Percentiles rank a stretch among this genome's conserved stretches.
phyloP scores from a whole-genome alignment of 2,329 filamentous ascomycete species.

The Cordyceps fumosorosea region DNA sequence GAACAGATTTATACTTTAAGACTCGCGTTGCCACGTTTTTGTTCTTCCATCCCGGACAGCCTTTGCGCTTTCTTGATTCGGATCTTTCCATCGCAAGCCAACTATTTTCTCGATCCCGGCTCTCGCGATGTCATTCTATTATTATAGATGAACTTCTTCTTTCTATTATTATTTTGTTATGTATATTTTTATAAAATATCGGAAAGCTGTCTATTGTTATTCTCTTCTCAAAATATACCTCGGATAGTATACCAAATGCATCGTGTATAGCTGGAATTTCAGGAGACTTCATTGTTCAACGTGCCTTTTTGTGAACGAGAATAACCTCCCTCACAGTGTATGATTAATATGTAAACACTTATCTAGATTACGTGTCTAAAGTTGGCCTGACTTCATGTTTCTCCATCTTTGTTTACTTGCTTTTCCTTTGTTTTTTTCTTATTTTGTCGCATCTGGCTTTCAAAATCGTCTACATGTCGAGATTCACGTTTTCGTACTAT shows the following conservation, averaged over 20 bases:
- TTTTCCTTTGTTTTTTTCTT: not conserved
- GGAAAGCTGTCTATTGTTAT: not conserved
- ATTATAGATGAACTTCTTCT: not conserved
- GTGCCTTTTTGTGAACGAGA: no score
- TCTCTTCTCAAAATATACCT: not conserved
- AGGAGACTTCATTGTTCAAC: not conserved
- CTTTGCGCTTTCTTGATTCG: not conserved
- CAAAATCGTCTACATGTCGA: not conserved
- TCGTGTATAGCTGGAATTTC: not conserved
- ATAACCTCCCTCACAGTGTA: no score
- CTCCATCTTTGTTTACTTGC: not conserved
- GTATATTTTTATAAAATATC: not conserved
- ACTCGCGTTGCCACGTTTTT: not conserved
- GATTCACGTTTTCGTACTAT: not conserved
- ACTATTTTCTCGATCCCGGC: not conserved
- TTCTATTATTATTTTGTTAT: not conserved
- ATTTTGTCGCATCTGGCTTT: not conserved
- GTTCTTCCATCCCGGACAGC: not conserved
- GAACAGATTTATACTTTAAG: not conserved
- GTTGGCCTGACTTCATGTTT: not conserved
- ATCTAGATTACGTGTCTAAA: not conserved
- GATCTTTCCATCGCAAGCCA: not conserved
- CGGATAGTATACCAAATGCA: not conserved
- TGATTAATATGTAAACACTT: not conserved
- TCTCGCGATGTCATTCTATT: not conserved